phyloP scores from a whole-genome alignment of 2,329 filamentous ascomycete genomes.

The Rhynchosporium secalis region DNA sequence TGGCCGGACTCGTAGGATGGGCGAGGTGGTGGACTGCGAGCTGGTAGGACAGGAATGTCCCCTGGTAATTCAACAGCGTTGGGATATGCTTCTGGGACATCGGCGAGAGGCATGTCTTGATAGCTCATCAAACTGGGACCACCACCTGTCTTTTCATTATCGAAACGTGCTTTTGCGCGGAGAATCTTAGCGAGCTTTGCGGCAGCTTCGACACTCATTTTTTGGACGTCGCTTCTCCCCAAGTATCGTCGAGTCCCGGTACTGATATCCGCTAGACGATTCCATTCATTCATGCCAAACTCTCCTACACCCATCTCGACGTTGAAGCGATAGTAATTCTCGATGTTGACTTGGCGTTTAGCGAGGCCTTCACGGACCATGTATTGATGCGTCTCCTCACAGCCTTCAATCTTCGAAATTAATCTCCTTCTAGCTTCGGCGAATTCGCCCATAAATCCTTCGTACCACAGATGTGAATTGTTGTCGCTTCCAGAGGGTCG shows the following conservation, averaged over 20 bases:
- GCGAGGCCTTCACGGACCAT: slow-evolving; percentile 79
- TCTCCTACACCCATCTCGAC: slow-evolving; percentile 95
- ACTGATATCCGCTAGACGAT: slow-evolving; percentile 89
- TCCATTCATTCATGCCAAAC: slow-evolving; percentile 99
- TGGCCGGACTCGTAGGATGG: slow-evolving; percentile 40
- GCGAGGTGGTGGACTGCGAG: slow-evolving; percentile 31
- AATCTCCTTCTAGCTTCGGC: slow-evolving; percentile 83
- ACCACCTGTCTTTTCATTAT: slow-evolving; percentile 24
- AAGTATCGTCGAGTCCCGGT: slow-evolving; percentile 88
- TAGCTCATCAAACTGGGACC: slow-evolving; percentile 1
- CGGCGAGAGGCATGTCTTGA: slow-evolving; percentile 27
- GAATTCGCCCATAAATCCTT: slow-evolving; percentile 88
- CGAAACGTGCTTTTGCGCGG: slow-evolving; percentile 57
- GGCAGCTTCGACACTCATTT: slow-evolving; percentile 73
- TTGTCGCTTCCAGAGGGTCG: slow-evolving; percentile 68
- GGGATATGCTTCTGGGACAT: slow-evolving; percentile 43
- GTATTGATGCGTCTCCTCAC: slow-evolving; percentile 83
- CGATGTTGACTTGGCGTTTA: slow-evolving; percentile 76
- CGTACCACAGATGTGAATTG: slow-evolving; percentile 83
- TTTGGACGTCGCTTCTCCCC: slow-evolving; percentile 68
- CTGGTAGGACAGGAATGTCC: slow-evolving; percentile 41
- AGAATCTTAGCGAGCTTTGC: slow-evolving; percentile 82
- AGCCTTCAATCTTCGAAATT: slow-evolving; percentile 92
- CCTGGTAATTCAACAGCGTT: slow-evolving; percentile 57
- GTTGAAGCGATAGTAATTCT: slow-evolving; percentile 95